Evolutionary conservation across 495 filamentous ascomycete species (phyloP), one percentile per base, ranked within the genome.

Genomic region (Penicillium malachiteum): DNA sequence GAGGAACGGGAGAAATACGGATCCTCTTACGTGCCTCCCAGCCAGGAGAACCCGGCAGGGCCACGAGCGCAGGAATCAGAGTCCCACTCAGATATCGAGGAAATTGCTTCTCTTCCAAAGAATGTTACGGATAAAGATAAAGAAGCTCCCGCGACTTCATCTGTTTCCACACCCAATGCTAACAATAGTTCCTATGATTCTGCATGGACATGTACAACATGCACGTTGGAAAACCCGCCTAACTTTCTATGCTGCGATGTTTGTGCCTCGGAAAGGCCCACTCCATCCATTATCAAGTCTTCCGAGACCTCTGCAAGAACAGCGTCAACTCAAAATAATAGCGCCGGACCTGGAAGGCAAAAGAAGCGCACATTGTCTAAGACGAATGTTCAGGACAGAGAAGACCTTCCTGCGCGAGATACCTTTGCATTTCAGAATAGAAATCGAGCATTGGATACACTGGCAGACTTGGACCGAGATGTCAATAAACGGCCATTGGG

Each of bases 201-300:
- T 40, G 73, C 78, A 35, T 97, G 93, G 93, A 77, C 79, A 10
- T 97, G 93, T 58, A 75, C 76, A 17, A 77, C 84, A 33, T 96
- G 93, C 64, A 97, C 93, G 0, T 79, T 94, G n/a, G 81, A 85
- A 47, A 97, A 97, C 62, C 85, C 88, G 3, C 57, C 78, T 30
- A 80, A 71, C 18, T 90, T 78, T 58, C 76, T 89, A 9, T 81
- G 78, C 59, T 97, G 92, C 67, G 91, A 92, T 61, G 91, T 84
- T 3, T 97, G 92, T 64, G 84, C 79, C 6, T 72, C 76, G 1
- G 86, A 90, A 64, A 79, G 88, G 41, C 78, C 85, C 0, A 75
- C 72, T 12, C 64, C 73, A 14, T 57, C 60, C 12, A 64, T 58
- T 32, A 57, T 42, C 9, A 56, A 56, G 26, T 56, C 58, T 46